Percentiles rank a stretch among this genome's conserved stretches.
phyloP scores from a whole-genome alignment of 2,329 filamentous ascomycete species.

The Paraphoma sp. region DNA sequence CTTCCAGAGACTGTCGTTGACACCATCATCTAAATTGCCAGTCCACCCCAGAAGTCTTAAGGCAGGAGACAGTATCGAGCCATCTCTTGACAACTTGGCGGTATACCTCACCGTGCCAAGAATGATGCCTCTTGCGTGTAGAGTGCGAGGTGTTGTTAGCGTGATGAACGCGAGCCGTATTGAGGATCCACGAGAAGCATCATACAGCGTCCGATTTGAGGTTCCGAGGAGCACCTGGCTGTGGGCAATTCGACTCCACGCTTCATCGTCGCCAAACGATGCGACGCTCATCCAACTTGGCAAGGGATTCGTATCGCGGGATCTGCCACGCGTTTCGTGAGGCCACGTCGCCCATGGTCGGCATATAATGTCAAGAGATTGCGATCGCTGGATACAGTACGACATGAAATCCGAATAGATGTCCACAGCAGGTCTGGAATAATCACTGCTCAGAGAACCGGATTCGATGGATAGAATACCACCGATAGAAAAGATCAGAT shows the following conservation, averaged over 20 bases:
- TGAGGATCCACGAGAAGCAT: neutral
- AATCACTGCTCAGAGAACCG: neutral
- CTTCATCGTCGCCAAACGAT: neutral
- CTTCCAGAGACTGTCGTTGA: neutral
- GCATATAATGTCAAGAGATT: constrained; percentile 45
- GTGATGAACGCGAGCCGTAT: neutral
- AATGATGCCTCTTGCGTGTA: neutral
- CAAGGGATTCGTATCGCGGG: neutral
- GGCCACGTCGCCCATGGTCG: constrained; percentile 41
- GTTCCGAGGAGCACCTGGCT: neutral
- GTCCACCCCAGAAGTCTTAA: neutral
- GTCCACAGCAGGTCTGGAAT: neutral
- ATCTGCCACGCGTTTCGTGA: neutral
- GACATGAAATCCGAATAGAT: constrained; percentile 39
- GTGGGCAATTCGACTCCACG: constrained; percentile 11
- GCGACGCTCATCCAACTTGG: constrained; percentile 4
- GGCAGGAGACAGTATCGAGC: neutral
- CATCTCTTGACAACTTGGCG: neutral
- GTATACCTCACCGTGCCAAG: neutral
- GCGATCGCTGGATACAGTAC: constrained; percentile 8
- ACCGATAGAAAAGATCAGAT: neutral
- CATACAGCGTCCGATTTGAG: neutral
- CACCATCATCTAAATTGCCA: neutral
- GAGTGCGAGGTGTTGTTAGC: neutral
- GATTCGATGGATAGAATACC: too few relatives aligned